Base-by-base conservation (phyloP, 176 grass and related monocot species). In the Zoysia japonica region DNA sequence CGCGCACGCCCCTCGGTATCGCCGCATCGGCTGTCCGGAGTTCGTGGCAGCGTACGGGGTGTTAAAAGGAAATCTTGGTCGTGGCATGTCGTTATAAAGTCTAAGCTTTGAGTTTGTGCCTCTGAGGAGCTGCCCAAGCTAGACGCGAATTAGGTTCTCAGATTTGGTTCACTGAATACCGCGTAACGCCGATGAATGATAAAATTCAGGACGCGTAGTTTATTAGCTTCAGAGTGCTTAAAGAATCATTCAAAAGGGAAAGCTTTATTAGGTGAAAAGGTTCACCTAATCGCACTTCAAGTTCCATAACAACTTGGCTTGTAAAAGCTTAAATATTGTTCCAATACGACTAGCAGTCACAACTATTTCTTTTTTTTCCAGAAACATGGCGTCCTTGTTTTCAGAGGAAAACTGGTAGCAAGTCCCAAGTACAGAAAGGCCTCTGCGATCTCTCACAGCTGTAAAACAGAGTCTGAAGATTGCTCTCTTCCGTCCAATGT, bases 251-350 rank as follows among this genome's bases (percentile, higher is more conserved):
- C 4, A 65, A 65, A 81, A 56, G 5, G n/a, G 56, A 9, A 73
- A 74, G 17, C 74, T 83, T 88, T 88, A 79, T 83, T 83, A 74
- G 80, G 86, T 83, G 70, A 74, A 74, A 79, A 79, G 83, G 51
- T 39, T 48, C 54, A 19, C 49, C 67, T 9, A 47, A 76, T 83
- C 45, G 37, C 76, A 64, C 71, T 28, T 28, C 28, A 28, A 28
- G 28, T 81, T 75, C 54, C 12, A 80, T 77, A 67, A 67, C 9
- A 67, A 68, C 14, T 10, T 61, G 52, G 45, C 42, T 67, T 59
- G 53, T 69, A 84, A 69, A 84, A 61, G 11, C 9, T 65, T 15
- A 66, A 65, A 43, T 36, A 15, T 67, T 57, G 2, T 70, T 76
- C 19, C n/a, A 76, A 67, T 45, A 37, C 37, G 77, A 35, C 46